Conservation (phyloP, 1,139 yeast species). For the Taiozyma sp. region DNA sequence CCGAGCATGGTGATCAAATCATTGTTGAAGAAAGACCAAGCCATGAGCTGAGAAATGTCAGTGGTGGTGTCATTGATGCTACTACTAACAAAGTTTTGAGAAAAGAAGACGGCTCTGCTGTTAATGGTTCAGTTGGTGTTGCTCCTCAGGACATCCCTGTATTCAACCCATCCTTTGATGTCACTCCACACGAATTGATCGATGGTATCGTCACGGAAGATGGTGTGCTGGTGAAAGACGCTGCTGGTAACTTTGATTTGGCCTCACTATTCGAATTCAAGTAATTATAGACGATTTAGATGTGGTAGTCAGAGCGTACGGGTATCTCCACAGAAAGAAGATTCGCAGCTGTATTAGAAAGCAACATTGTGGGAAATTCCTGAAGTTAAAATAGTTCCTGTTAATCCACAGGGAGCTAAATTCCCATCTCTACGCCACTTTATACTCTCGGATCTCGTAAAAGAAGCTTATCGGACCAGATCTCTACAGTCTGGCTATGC, state of each 20-base stretch:
- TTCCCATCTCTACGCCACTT: background rate
- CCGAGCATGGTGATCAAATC: constrained; percentile 66
- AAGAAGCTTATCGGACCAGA: background rate
- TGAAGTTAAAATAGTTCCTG: too few relatives aligned
- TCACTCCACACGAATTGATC: constrained; percentile 77
- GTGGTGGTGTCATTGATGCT: constrained; percentile 53
- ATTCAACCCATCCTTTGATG: constrained; percentile 97
- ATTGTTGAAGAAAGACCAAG: constrained; percentile 86
- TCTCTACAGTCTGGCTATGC: background rate
- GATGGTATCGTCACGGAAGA: constrained; percentile 88
- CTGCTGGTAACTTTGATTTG: constrained; percentile 42
- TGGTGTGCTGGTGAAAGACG: constrained; percentile 45
- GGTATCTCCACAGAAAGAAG: too few relatives aligned
- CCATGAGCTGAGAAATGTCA: constrained; percentile 69
- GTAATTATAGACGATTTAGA: background rate
- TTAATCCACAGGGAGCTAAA: background rate
- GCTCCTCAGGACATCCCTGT: constrained; percentile 85
- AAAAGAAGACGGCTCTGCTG: constrained; percentile 29
- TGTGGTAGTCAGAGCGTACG: background rate
- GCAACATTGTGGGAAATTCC: too few relatives aligned
- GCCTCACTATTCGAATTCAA: constrained; percentile 9
- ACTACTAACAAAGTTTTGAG: constrained; percentile 29
- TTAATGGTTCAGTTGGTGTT: constrained; percentile 62
- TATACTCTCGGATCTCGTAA: background rate
- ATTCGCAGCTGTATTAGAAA: too few relatives aligned